These are phyloP conservation scores for Puccinia polysora DNA, from an alignment of 1,284 basidiomycete species.

Conservation along the genomic window DNA sequence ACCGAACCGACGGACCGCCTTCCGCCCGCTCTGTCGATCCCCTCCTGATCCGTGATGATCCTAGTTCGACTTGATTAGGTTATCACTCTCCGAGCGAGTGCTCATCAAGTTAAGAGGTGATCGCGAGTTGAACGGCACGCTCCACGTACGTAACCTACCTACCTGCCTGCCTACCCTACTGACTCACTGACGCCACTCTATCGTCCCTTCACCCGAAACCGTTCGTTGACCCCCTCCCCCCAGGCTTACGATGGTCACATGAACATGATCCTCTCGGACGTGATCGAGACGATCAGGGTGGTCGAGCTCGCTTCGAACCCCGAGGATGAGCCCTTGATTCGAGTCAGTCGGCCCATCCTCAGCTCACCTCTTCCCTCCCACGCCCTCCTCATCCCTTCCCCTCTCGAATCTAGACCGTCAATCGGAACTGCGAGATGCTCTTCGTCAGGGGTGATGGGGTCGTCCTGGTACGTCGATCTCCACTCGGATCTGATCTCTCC, in stretches of 20 bases:
- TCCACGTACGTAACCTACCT: slow-evolving; percentile 64
- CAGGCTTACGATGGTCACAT: slow-evolving; percentile 99
- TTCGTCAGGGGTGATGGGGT: slow-evolving; percentile 67
- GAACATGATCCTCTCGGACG: slow-evolving; percentile 96
- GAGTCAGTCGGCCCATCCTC: slow-evolving; percentile 51
- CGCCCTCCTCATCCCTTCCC: neutral
- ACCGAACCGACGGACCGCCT: too few relatives aligned
- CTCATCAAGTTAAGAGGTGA: slow-evolving; percentile 94
- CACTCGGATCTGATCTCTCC: neutral
- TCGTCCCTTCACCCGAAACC: neutral
- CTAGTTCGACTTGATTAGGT: slow-evolving; percentile 90
- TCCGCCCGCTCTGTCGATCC: neutral
- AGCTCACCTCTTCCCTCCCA: neutral
- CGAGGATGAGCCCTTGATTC: slow-evolving; percentile 44
- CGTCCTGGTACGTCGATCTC: slow-evolving; percentile 51
- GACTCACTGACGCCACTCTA: neutral
- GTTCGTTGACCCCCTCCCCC: neutral
- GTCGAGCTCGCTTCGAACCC: slow-evolving; percentile 61
- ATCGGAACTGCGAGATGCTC: slow-evolving; percentile 93
- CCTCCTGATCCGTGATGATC: neutral
- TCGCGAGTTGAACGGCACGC: slow-evolving; percentile 80
- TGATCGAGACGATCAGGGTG: slow-evolving; percentile 91
- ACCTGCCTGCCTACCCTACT: neutral
- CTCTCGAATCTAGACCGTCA: slow-evolving; percentile 66
- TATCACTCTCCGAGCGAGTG: slow-evolving; percentile 92